phyloP scores from a whole-genome alignment of 352 stramenopile genomes.

The Phytopythium ostracodes region DNA sequence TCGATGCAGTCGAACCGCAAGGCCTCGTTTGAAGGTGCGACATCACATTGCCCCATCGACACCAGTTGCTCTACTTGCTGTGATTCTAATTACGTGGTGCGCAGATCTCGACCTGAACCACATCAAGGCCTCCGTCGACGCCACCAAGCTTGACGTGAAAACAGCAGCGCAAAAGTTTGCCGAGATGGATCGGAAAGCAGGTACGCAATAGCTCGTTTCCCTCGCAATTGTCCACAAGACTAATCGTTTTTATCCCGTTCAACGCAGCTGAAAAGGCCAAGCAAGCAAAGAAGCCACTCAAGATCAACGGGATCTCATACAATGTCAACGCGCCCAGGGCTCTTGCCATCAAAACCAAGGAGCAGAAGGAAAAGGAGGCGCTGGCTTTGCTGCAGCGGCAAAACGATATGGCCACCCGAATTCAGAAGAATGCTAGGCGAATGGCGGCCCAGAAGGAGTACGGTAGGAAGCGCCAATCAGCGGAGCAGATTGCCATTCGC shows the following conservation, averaged over 20 bases:
- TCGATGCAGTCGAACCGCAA: conserved; percentile 35
- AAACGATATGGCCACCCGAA: conserved; percentile 38
- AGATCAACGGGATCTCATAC: conserved; percentile 28
- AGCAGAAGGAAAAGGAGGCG: conserved; percentile 18
- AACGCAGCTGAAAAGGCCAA: conserved; percentile 26
- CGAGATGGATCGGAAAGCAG: conserved; percentile 59
- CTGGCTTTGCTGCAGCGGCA: conserved; percentile 18
- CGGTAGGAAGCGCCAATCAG: conserved; percentile 17
- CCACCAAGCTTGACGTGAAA: conserved; percentile 39
- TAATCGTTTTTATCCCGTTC: background rate
- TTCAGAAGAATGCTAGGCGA: conserved; percentile 39
- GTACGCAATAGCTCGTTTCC: conserved; percentile 10
- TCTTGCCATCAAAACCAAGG: conserved; percentile 24
- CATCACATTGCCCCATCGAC: background rate
- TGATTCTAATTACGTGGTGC: background rate
- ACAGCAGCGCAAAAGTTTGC: conserved; percentile 59
- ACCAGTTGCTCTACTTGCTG: background rate
- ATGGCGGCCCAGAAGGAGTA: conserved; percentile 31
- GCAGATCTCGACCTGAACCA: conserved; percentile 52
- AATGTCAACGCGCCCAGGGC: conserved; percentile 13
- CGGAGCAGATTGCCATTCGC: conserved; percentile 24
- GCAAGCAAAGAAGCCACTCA: conserved; percentile 32
- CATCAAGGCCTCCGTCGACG: conserved; percentile 55
- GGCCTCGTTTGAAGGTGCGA: conserved; percentile 31
- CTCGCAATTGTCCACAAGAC: background rate